Conservation (phyloP, 1,284 basidiomycete genomes). For the Marasmius tenuissimus region DNA sequence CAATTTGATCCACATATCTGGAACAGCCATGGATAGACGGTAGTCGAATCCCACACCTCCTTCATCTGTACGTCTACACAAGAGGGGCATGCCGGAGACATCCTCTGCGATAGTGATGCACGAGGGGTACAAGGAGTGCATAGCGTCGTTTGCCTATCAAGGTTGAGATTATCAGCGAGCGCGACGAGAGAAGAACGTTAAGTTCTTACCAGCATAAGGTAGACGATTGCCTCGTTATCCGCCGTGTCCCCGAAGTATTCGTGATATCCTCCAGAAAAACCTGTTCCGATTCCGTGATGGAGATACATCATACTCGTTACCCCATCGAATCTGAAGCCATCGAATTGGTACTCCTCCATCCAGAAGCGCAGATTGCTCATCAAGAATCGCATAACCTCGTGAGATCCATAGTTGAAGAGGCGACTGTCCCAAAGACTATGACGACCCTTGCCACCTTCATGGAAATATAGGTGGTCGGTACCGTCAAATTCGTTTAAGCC, state of each 20-base stretch:
- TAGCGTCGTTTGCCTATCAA: constrained; percentile 84
- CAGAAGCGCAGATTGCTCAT: constrained; percentile 95
- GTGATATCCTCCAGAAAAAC: constrained; percentile 96
- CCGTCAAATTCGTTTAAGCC: constrained; percentile 97
- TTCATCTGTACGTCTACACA: constrained; percentile 77
- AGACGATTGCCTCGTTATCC: constrained; percentile 90
- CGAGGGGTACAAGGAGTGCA: constrained; percentile 81
- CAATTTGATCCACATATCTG: constrained; percentile 99
- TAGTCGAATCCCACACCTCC: constrained; percentile 98
- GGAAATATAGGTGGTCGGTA: constrained; percentile 96
- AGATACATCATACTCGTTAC: constrained; percentile 99
- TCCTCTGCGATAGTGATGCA: constrained; percentile 95
- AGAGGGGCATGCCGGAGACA: constrained; percentile 96
- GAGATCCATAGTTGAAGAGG: constrained; percentile 93
- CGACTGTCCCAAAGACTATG: constrained; percentile 98
- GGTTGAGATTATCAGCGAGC: neutral
- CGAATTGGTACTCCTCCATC: constrained; percentile 94
- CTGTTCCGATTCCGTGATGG: constrained; percentile 96
- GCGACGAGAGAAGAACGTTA: no score
- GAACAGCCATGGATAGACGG: constrained; percentile 95
- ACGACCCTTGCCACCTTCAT: constrained; percentile 85
- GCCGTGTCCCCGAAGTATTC: constrained; percentile 92
- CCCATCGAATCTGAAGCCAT: constrained; percentile 97
- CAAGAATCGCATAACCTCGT: constrained; percentile 94
- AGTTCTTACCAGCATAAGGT: constrained; percentile 88